These are phyloP conservation scores for Acarospora socialis DNA, from an alignment of 2,329 filamentous ascomycete genomes.

Conservation along the genomic window DNA sequence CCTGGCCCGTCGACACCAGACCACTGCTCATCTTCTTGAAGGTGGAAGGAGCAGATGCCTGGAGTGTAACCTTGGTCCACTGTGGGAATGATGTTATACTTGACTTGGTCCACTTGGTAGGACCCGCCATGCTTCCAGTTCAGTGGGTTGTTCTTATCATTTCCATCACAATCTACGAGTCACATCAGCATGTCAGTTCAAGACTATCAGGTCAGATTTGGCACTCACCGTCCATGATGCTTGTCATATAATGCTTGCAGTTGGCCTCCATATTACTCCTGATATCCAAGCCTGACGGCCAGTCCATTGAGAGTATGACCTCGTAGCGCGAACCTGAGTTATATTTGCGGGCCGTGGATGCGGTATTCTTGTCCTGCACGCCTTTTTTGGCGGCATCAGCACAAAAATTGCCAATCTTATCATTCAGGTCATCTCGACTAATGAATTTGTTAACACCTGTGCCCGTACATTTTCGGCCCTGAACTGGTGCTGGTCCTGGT, in stretches of 20 bases:
- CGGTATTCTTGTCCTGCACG: constrained; percentile 4
- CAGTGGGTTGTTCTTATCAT: constrained; percentile 13
- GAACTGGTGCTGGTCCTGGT: too few species aligned
- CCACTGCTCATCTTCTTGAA: constrained; percentile 5
- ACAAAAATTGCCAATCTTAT: constrained; percentile 2
- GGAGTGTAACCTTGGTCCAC: constrained; percentile 4
- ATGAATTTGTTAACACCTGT: constrained; percentile 5
- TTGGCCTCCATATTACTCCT: constrained; percentile 2
- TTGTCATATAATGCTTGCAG: constrained; percentile 1
- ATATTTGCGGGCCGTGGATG: constrained; percentile 3
- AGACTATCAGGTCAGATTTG: not conserved
- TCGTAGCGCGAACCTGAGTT: constrained; percentile 2
- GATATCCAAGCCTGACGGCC: constrained; percentile 4
- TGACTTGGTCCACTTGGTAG: constrained; percentile 7
- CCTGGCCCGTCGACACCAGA: constrained; percentile 2
- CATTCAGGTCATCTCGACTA: constrained; percentile 3
- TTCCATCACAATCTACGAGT: constrained; percentile 14
- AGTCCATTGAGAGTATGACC: constrained; percentile 5
- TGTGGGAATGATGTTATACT: constrained; percentile 8
- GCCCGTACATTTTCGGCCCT: too few species aligned
- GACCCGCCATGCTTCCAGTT: constrained; percentile 14
- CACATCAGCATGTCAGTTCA: constrained; percentile 5
- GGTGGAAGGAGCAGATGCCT: constrained; percentile 4
- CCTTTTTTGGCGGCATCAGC: constrained; percentile 2
- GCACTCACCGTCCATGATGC: constrained; percentile 3